Evolutionary conservation across 352 stramenopile genomes (phyloP), one percentile per base, ranked within the genome.

Genomic region (Pythium sukuiense): DNA sequence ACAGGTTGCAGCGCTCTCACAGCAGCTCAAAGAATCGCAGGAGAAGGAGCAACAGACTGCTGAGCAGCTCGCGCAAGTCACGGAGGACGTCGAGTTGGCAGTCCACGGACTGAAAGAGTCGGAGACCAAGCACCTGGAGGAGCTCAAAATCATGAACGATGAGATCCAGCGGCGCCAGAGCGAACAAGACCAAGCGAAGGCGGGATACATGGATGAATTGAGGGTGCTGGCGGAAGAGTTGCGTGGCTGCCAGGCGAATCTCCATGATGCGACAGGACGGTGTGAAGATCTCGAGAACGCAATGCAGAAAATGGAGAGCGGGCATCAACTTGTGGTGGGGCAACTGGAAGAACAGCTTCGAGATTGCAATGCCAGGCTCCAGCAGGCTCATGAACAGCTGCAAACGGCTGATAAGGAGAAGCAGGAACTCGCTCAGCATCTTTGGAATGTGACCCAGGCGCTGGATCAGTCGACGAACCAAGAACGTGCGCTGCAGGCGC

Each of bases 131-230:
- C 81, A 88, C 37, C 59, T 79, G 2, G 76, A 86, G 32, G 80
- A 89, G 49, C 59, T 88, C 16, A 74, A 65, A n/a, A 71, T 88
- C 27, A 77, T 90, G 75, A 79, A 92, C 20, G 66, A 86, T 13
- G 80, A 89, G 53, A 73, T 89, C 0, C 76, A 79, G 46, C 69
- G 77, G n/a, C 72, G 68, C 1, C 68, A 88, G 52, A 72, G 58
- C 39, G 69, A 72, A 11, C 33, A 62, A 2, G 68, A 86, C 35
- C 70, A 81, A 20, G 50, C 76, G 13, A 75, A 78, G 54, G 29
- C 55, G 18, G 80, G 75, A 3, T 83, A 79, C 35, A 77, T 87
- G 20, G 59, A 69, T 16, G 63, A 61, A 7, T 43, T 87, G 2
- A 54, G 65, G 0, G 55, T 76, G 29, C 35, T 79, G 0, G 70